Evolutionary conservation across 441 rosid species (phyloP).

Genomic region (Corymbia calophylla): DNA sequence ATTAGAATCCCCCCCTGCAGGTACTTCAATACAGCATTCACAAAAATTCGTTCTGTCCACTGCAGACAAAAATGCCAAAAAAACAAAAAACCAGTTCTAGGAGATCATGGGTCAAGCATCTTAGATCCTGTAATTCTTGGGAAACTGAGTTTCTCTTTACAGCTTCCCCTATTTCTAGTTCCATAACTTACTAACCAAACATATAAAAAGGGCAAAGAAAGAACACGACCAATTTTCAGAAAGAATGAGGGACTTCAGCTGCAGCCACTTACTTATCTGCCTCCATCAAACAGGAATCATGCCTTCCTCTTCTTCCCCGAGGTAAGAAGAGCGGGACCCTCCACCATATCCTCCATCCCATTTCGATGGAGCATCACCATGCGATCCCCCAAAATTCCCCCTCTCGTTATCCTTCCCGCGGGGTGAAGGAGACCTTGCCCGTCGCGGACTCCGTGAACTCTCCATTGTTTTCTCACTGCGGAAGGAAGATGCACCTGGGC

Average conservation of each 20-base stretch:
- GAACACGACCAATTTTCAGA: not conserved
- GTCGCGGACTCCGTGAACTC: not conserved
- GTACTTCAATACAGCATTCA: not conserved
- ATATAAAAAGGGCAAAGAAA: not conserved
- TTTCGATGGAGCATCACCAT: not conserved
- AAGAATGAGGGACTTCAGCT: not conserved
- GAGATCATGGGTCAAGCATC: not conserved
- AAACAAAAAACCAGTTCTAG: not conserved
- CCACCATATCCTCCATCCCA: not conserved
- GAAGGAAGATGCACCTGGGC: not conserved
- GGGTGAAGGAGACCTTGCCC: not conserved
- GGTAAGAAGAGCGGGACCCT: not conserved
- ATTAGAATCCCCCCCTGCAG: not conserved
- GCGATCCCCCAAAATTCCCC: not conserved
- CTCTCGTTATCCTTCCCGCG: not conserved
- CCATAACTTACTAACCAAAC: not conserved
- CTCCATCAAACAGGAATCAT: slow-evolving; percentile 23
- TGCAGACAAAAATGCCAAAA: not conserved
- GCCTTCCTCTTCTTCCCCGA: slow-evolving; percentile 32
- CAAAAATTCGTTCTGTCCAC: not conserved
- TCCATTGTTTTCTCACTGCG: not conserved
- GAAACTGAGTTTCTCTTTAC: not conserved
- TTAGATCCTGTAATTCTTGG: not conserved
- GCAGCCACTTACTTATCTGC: not conserved
- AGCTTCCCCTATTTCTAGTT: not conserved